These are phyloP conservation scores for Aaosphaeria pasadenensis DNA, from an alignment of 2,329 filamentous ascomycete genomes.

Conservation along the genomic window DNA sequence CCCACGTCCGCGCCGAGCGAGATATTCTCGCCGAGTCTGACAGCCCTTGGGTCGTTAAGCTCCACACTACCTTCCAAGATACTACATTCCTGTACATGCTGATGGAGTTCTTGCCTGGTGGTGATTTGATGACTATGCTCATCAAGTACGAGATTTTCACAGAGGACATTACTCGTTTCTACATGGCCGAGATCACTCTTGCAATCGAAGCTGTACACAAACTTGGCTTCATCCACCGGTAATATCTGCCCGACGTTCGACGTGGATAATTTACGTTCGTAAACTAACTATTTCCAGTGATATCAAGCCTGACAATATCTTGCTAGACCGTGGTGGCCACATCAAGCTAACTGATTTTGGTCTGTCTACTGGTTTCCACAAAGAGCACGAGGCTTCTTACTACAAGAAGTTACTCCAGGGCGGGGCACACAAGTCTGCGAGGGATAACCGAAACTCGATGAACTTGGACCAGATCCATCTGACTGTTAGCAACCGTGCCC, in stretches of 20 bases:
- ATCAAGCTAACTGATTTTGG: conserved; percentile 99
- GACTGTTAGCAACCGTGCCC: conserved; percentile 93
- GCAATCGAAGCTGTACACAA: conserved; percentile 99
- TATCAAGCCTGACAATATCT: conserved; percentile 98
- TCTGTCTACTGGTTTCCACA: conserved; percentile 95
- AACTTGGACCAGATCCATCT: conserved; percentile 97
- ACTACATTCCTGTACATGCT: conserved; percentile 95
- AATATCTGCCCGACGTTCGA: conserved; percentile 33
- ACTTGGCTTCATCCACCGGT: conserved; percentile 97
- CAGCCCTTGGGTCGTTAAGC: conserved; percentile 98
- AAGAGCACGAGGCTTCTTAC: conserved; percentile 96
- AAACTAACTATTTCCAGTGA: conserved; percentile 59
- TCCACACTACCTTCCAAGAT: conserved; percentile 98
- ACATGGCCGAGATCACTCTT: conserved; percentile 96
- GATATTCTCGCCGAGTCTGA: conserved; percentile 99
- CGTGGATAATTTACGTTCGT: neutral
- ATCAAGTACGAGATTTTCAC: conserved; percentile 99
- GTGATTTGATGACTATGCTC: conserved; percentile 99
- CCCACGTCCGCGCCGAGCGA: conserved; percentile 94
- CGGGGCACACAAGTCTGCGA: conserved; percentile 42
- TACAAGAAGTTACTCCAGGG: conserved; percentile 94
- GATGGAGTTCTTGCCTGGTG: conserved; percentile 98
- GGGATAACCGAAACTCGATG: conserved; percentile 80
- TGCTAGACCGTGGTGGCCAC: conserved; percentile 90
- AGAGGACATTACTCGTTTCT: conserved; percentile 97